Evolutionary conservation across 495 filamentous ascomycete genomes (phyloP), one percentile per base, ranked within the genome.

Genomic region (Penicillium lividum): DNA sequence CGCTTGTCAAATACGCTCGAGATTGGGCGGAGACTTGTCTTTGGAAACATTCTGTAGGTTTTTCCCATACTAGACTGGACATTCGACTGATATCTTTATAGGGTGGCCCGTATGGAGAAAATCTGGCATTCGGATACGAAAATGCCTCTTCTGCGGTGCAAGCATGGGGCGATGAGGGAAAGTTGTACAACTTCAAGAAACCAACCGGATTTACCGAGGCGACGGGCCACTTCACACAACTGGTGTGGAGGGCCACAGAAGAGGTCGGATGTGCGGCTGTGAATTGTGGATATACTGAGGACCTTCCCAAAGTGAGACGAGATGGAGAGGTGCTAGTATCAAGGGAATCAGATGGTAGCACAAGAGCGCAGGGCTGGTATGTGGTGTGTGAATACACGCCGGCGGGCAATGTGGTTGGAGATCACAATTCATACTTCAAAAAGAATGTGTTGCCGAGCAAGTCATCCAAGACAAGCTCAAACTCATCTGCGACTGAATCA

Each of bases 221-320:
- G 16, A 92, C 90, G n/a, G 91, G 90, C 0, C 90, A 95, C 72
- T 95, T 91, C 69, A 91, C 90, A 28, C 90, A 93, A 76, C 68
- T 95, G 44, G 89, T 93, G 2, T 95, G 91, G 91, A 84, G 82
- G 69, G 74, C 77, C 34, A 92, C 89, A 9, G 86, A 71, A 18
- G 71, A 79, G 45, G 82, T 92, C 0, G 91, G 91, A 7, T 95
- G 91, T 68, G 88, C 81, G 36, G 72, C 80, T 44, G 70, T 76
- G 54, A 68, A 84, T 56, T 93, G 90, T 56, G 79, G 75, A 22
- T 74, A 73, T 40, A 57, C 55, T 7, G 18, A 64, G 13, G 33
- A 63, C 4, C 29, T 43, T 13, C 42, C 53, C 1, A 55, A 58
- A 8, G 5, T 4, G 0, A 38, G 53, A 43, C 18, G 60, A 51